These are phyloP conservation scores for Aspergillus latus DNA, from an alignment of 2,329 filamentous ascomycete species.

Conservation along the genomic window DNA sequence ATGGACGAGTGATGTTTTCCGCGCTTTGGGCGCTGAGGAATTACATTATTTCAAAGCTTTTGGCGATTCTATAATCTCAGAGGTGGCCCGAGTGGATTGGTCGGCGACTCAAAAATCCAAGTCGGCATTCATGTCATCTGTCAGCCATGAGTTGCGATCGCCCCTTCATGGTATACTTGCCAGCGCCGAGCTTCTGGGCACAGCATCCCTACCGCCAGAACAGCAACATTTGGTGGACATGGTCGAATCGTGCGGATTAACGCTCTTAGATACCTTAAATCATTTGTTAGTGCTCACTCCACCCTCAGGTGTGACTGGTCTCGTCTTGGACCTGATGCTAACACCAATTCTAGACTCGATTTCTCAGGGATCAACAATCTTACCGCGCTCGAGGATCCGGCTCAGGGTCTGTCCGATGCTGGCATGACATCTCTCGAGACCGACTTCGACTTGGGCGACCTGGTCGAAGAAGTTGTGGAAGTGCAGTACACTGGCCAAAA, in stretches of 20 bases:
- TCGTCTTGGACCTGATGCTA: neutral
- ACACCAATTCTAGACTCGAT: slow-evolving; percentile 19
- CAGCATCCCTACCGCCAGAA: slow-evolving; percentile 40
- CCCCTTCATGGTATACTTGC: slow-evolving; percentile 48
- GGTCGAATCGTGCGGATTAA: slow-evolving; percentile 52
- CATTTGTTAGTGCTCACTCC: slow-evolving; percentile 21
- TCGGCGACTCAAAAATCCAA: slow-evolving; percentile 46
- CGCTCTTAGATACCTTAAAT: slow-evolving; percentile 49
- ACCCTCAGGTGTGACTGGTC: neutral
- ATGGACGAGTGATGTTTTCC: slow-evolving; percentile 26
- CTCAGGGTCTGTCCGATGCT: neutral
- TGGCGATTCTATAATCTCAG: slow-evolving; percentile 37
- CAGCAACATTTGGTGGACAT: slow-evolving; percentile 45
- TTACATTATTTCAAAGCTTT: slow-evolving; percentile 37
- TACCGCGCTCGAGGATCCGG: slow-evolving; percentile 10
- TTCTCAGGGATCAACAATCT: slow-evolving; percentile 33
- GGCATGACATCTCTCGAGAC: slow-evolving; percentile 19
- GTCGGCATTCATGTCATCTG: slow-evolving; percentile 52
- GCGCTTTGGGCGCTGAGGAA: slow-evolving; percentile 22
- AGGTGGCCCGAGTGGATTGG: slow-evolving; percentile 37
- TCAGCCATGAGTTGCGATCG: slow-evolving; percentile 52
- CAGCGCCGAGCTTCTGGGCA: slow-evolving; percentile 49
- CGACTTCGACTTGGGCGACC: slow-evolving; percentile 28
- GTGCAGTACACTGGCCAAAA: slow-evolving; percentile 25
- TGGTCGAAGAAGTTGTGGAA: slow-evolving; percentile 28